Conservation (phyloP, 108 stramenopile genomes). For the Pseudonitzschia pungens region DNA sequence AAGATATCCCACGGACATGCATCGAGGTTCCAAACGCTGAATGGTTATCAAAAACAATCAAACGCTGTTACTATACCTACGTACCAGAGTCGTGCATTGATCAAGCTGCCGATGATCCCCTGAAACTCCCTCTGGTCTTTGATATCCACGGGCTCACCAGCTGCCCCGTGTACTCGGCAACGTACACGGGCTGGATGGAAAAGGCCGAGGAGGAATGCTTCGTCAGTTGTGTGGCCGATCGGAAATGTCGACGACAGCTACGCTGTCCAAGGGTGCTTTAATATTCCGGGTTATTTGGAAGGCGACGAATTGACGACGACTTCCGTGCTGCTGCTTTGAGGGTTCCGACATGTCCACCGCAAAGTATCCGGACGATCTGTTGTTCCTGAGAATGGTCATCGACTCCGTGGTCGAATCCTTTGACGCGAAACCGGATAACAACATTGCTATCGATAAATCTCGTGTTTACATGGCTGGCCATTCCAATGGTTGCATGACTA, state of each 20-base stretch:
- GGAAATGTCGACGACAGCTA: slow-evolving; percentile 9
- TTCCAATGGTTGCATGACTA: slow-evolving; percentile 36
- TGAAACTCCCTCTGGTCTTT: slow-evolving; percentile 24
- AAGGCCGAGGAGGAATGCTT: slow-evolving; percentile 30
- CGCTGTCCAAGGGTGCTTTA: not conserved
- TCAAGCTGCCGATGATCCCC: slow-evolving; percentile 10
- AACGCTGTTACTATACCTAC: slow-evolving; percentile 31
- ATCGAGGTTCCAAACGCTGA: slow-evolving; percentile 14
- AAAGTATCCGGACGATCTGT: not conserved
- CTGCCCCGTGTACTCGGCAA: slow-evolving; percentile 16
- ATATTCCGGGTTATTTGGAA: not conserved
- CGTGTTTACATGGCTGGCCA: slow-evolving; percentile 44
- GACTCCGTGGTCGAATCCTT: too few relatives aligned
- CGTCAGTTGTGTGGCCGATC: slow-evolving; percentile 26
- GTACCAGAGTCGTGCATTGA: slow-evolving; percentile 18
- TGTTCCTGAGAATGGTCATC: slow-evolving; percentile 8
- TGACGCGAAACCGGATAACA: too few relatives aligned
- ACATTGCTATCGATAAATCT: slow-evolving; percentile 23
- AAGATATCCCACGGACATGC: slow-evolving; percentile 12
- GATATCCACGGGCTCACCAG: slow-evolving; percentile 26
- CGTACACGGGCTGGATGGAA: slow-evolving; percentile 31
- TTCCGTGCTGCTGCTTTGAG: slow-evolving; percentile 26
- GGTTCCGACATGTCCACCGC: not conserved
- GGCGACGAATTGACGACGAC: not conserved
- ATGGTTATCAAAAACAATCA: not conserved